These are phyloP conservation scores for Flaveria ramosissima DNA, from an alignment of 129 eudicot species.

Conservation along the genomic window DNA sequence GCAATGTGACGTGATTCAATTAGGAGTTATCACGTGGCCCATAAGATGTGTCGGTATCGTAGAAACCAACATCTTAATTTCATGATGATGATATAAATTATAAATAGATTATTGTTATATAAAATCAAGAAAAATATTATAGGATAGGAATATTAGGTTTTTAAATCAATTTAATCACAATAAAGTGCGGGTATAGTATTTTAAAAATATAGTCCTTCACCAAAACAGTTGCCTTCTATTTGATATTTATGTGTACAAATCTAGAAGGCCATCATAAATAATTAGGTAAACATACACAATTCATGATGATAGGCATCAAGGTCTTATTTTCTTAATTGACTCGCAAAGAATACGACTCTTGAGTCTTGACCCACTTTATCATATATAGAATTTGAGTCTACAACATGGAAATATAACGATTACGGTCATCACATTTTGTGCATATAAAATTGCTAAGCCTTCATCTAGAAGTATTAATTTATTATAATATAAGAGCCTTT, in stretches of 20 bases:
- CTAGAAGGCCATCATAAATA: background rate
- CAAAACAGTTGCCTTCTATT: background rate
- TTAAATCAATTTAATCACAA: no score
- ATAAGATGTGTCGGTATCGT: no score
- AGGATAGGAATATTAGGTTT: no score
- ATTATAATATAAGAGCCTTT: background rate
- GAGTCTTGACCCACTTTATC: background rate
- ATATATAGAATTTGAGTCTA: background rate
- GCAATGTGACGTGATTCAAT: no score
- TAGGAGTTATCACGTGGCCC: no score
- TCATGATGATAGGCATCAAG: background rate
- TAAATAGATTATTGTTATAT: no score
- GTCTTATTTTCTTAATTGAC: constrained; percentile 14
- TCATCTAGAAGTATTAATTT: background rate
- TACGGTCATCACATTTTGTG: background rate
- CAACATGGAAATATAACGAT: background rate
- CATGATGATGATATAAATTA: no score
- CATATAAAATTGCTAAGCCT: background rate
- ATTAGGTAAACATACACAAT: background rate
- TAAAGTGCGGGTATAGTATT: no score
- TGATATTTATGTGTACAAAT: background rate
- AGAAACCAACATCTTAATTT: no score
- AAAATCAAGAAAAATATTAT: no score
- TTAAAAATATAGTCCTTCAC: background rate
- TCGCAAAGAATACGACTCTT: constrained; percentile 10